phyloP scores from a whole-genome alignment of 306 rosid species.

The Astragalus membranaceus region DNA sequence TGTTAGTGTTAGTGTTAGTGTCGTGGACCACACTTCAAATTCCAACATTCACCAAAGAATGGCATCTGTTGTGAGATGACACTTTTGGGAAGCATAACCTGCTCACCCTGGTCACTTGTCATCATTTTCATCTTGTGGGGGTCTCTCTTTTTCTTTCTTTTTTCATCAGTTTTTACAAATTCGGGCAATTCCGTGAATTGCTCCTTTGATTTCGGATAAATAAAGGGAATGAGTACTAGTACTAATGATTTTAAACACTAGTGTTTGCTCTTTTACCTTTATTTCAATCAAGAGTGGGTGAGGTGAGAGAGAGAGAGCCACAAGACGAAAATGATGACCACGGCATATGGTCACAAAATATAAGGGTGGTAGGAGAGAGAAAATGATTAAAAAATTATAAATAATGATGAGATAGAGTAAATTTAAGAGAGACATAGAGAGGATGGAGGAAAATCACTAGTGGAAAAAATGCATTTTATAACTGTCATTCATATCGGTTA shows the following conservation, averaged over 20 bases:
- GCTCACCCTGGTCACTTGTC: background rate
- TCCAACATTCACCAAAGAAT: background rate
- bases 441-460: too few relatives aligned
- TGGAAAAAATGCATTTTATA: too few relatives aligned
- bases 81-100: background rate
- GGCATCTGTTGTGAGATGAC: too few relatives aligned
- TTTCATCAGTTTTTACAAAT: too few relatives aligned
- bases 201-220: conserved; percentile 11
- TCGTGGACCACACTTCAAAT: conserved; percentile 4
- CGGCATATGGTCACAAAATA: too few relatives aligned
- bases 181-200: background rate
- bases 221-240: background rate
- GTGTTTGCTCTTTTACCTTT: conserved; percentile 13
- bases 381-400: too few relatives aligned
- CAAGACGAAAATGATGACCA: background rate
- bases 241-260: background rate
- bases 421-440: too few relatives aligned
- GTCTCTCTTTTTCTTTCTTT: background rate
- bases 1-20: background rate
- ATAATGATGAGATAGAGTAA: too few relatives aligned
- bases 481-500: too few relatives aligned
- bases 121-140: conserved; percentile 16
- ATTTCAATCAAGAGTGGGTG: conserved; percentile 1
- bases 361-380: too few relatives aligned
- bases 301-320: background rate